A percentile compares a stretch with the other conserved stretches of the same genome.
Conservation (phyloP, 2,329 filamentous ascomycete genomes). For the Arthrobotrys conoides region DNA sequence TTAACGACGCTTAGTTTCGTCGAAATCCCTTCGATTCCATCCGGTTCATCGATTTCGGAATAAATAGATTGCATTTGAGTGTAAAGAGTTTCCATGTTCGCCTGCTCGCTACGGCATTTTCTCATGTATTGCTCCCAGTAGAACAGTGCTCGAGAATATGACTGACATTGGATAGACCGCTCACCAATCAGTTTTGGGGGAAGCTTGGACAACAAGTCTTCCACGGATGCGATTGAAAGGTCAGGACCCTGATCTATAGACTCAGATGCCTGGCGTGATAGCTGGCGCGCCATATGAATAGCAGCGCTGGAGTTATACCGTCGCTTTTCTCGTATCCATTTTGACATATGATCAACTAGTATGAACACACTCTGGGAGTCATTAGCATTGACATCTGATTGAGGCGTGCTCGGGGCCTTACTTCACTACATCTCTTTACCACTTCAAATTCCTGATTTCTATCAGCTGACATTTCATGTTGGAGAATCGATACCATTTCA, state of each 20-base stretch:
- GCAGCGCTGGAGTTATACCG: constrained; percentile 66
- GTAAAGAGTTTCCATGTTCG: constrained; percentile 76
- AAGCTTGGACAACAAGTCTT: constrained; percentile 78
- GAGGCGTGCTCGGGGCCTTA: constrained; percentile 67
- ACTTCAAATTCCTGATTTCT: constrained; percentile 78
- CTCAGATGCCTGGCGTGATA: constrained; percentile 56
- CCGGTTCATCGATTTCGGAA: constrained; percentile 96
- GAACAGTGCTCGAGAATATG: constrained; percentile 91
- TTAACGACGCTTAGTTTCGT: constrained; percentile 87
- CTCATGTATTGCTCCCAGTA: constrained; percentile 94
- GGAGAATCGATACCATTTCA: constrained; percentile 83
- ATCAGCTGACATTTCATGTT: constrained; percentile 72
- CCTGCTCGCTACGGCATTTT: constrained; percentile 69
- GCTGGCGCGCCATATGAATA: constrained; percentile 59
- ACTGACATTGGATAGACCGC: constrained; percentile 91
- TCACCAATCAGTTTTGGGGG: constrained; percentile 81
- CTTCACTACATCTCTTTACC: constrained; percentile 88
- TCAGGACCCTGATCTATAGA: constrained; percentile 24
- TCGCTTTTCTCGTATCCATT: constrained; percentile 87
- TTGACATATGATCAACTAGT: constrained; percentile 89
- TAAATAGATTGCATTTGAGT: constrained; percentile 92
- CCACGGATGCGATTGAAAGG: constrained; percentile 72
- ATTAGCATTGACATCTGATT: background rate
- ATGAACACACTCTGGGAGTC: constrained; percentile 73
- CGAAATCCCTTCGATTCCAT: constrained; percentile 94